Conservation (phyloP, 345 rosid genomes). For the Fremontodendron californicum region DNA sequence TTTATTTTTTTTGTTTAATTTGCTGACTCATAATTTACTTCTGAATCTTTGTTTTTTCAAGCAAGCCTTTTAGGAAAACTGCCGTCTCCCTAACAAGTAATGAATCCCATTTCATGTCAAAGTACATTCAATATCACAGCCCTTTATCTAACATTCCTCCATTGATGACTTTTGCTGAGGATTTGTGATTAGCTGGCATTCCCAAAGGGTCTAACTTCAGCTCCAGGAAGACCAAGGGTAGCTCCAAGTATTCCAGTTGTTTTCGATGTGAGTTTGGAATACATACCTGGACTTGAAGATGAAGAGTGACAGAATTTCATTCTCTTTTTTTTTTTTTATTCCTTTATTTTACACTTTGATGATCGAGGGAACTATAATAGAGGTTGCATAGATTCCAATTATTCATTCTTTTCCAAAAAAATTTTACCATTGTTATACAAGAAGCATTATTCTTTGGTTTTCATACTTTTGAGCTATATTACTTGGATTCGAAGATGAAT, state of each 20-base stretch:
- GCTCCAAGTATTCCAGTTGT: constrained; percentile 81
- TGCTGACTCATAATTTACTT: too few species aligned
- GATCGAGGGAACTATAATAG: not conserved
- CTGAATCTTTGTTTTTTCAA: too few species aligned
- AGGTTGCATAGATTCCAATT: not conserved
- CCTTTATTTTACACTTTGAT: not conserved
- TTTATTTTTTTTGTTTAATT: too few species aligned
- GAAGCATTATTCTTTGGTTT: not conserved
- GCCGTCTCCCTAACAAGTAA: not conserved
- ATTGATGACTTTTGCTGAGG: not conserved
- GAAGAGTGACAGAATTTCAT: constrained; percentile 43
- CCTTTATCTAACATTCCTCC: not conserved
- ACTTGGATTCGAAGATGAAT: too few species aligned
- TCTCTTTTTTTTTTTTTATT: not conserved
- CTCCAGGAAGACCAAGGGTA: constrained; percentile 98
- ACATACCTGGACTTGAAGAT: constrained; percentile 80
- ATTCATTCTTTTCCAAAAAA: not conserved
- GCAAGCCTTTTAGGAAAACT: not conserved
- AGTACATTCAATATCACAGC: not conserved
- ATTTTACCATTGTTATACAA: not conserved
- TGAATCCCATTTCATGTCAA: not conserved
- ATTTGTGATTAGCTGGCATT: constrained; percentile 65
- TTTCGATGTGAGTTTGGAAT: constrained; percentile 90
- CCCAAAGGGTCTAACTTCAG: constrained; percentile 82
- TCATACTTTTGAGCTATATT: too few species aligned